Conservation (phyloP, 352 stramenopile species). For the Globisporangium paroecandrum region DNA sequence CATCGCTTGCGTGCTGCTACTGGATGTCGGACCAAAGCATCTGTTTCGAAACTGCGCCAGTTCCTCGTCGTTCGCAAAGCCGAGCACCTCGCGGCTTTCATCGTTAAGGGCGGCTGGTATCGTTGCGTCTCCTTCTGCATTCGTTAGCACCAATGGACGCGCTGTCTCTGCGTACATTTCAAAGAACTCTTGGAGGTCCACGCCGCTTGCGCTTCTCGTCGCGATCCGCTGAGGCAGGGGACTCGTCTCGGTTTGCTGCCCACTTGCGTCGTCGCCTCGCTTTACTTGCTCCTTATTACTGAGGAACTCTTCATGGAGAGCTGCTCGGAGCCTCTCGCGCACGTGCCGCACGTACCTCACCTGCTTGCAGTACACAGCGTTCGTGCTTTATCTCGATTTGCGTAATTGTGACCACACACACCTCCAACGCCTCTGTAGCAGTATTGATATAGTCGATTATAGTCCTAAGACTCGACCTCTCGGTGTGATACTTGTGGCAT, state of each 20-base stretch:
- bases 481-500: no score
- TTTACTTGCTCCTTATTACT: neutral
- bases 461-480: no score
- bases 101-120: slow-evolving; percentile 1
- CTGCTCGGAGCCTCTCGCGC: slow-evolving; percentile 30
- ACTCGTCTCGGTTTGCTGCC: neutral
- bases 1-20: neutral
- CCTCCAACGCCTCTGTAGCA: no score
- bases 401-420: no score
- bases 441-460: no score
- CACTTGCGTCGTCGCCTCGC: neutral
- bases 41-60: slow-evolving; percentile 13
- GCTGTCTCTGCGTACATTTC: slow-evolving; percentile 41
- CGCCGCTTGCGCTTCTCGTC: slow-evolving; percentile 11
- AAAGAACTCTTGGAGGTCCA: slow-evolving; percentile 68
- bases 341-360: slow-evolving; percentile 52
- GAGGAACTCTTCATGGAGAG: slow-evolving; percentile 22
- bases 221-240: slow-evolving; percentile 13
- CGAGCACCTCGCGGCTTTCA: slow-evolving; percentile 15
- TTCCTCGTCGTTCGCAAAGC: slow-evolving; percentile 21
- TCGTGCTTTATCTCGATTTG: no score
- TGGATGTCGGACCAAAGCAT: slow-evolving; percentile 23
- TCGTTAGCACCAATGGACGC: slow-evolving; percentile 34
- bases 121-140: slow-evolving; percentile 12
- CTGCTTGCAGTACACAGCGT: neutral